phyloP scores from a whole-genome alignment of 225 moss, liverwort and hornwort genomes.

The Thuidium tamariscinum region DNA sequence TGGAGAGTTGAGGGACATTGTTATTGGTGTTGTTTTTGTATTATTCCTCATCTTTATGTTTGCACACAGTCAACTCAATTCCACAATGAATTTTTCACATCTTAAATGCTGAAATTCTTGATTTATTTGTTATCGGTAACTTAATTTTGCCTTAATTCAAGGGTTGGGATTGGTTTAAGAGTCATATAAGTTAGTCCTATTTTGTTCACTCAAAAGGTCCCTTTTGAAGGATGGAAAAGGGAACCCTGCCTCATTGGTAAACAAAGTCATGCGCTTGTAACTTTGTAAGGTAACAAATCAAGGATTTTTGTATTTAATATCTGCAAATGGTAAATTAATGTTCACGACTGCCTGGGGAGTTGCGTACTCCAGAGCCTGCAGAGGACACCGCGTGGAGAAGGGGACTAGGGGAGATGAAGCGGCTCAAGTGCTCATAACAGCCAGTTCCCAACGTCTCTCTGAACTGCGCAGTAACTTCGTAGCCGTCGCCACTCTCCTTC shows the following conservation, averaged over 20 bases:
- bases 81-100: no score
- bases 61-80: no score
- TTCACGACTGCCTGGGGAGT: neutral
- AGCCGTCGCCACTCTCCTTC: neutral
- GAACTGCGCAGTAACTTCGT: constrained; percentile 4
- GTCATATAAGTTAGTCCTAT: neutral
- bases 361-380: neutral
- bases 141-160: no score
- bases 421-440: neutral
- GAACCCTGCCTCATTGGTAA: neutral
- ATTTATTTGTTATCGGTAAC: no score
- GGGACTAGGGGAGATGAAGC: neutral
- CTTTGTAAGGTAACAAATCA: neutral
- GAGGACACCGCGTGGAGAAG: neutral
- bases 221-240: neutral
- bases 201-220: neutral
- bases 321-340: neutral
- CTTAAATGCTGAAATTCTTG: no score
- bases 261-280: neutral
- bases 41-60: no score
- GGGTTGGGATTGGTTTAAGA: accelerated
- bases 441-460: constrained; percentile 27
- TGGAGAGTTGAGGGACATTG: no score
- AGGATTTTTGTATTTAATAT: neutral
- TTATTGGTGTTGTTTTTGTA: no score